These are phyloP conservation scores for Nakazawaea ernobii DNA, from an alignment of 805 yeast species.

Conservation along the genomic window DNA sequence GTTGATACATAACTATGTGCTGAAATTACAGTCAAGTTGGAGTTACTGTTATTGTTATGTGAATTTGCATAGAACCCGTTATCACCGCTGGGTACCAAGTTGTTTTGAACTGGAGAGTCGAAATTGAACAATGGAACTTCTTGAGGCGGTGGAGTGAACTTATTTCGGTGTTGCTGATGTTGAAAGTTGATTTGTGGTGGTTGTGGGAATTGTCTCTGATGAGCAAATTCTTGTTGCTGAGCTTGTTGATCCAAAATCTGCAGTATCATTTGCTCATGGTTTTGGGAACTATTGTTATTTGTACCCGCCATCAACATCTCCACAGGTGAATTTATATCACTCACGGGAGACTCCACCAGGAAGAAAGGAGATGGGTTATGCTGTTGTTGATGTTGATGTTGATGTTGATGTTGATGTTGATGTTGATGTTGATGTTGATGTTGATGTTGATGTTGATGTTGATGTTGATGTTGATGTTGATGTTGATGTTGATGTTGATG, in stretches of 20 bases:
- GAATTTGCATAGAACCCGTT: conserved; percentile 2
- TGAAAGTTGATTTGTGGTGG: background rate
- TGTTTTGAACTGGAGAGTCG: conserved; percentile 2
- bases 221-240: background rate
- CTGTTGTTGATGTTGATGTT: background rate
- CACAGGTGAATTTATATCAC: conserved; percentile 4
- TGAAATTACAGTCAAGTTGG: conserved; percentile 5
- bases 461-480: background rate
- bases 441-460: background rate
- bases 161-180: background rate
- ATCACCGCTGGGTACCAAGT: background rate
- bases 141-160: background rate
- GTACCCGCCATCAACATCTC: background rate
- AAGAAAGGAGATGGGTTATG: background rate
- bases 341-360: conserved; percentile 1
- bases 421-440: background rate
- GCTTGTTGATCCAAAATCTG: background rate
- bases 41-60: background rate
- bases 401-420: background rate
- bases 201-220: background rate
- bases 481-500: background rate
- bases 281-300: too few relatives aligned
- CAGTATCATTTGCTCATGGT: too few relatives aligned
- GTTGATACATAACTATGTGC: background rate
- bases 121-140: background rate